Conservation (phyloP, 2,329 filamentous ascomycete species). For the Lecanicillium sp. region DNA sequence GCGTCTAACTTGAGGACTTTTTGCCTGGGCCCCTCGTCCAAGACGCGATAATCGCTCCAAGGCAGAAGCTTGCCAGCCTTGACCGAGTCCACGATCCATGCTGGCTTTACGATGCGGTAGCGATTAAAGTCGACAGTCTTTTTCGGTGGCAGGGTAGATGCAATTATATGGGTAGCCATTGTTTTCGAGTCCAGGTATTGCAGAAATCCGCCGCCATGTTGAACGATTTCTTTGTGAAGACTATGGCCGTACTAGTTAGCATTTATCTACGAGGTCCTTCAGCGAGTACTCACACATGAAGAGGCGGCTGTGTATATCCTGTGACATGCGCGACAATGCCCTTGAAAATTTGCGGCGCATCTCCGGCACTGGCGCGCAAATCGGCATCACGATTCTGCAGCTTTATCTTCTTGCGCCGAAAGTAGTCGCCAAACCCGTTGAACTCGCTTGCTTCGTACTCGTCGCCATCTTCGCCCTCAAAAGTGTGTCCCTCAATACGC, state of each 20-base stretch:
- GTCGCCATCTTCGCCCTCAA: slow-evolving; percentile 75
- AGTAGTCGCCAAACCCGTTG: slow-evolving; percentile 85
- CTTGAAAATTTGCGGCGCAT: slow-evolving; percentile 80
- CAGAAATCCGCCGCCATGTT: slow-evolving; percentile 88
- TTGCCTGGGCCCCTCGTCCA: slow-evolving; percentile 78
- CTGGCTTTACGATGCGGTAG: slow-evolving; percentile 88
- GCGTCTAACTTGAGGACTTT: slow-evolving; percentile 58
- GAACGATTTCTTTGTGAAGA: slow-evolving; percentile 78
- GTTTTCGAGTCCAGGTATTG: slow-evolving; percentile 96
- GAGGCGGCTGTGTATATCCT: slow-evolving; percentile 89
- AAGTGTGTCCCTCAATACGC: slow-evolving; percentile 57
- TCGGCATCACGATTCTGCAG: slow-evolving; percentile 89
- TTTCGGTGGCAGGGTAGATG: slow-evolving; percentile 81
- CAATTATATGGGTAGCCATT: slow-evolving; percentile 90
- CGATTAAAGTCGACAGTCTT: slow-evolving; percentile 81
- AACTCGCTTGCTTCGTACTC: slow-evolving; percentile 86
- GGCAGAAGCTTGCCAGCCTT: slow-evolving; percentile 71
- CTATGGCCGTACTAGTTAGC: slow-evolving; percentile 18
- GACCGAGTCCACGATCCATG: slow-evolving; percentile 90
- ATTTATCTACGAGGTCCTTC: neutral
- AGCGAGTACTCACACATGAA: slow-evolving; percentile 64
- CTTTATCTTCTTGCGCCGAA: slow-evolving; percentile 92
- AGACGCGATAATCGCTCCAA: slow-evolving; percentile 76
- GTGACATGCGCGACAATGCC: slow-evolving; percentile 87
- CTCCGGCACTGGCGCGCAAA: slow-evolving; percentile 53